Percentiles rank a stretch among this genome's conserved stretches.
Evolutionary conservation across 495 filamentous ascomycete species (phyloP).

Genomic region (Penicillium lividum): DNA sequence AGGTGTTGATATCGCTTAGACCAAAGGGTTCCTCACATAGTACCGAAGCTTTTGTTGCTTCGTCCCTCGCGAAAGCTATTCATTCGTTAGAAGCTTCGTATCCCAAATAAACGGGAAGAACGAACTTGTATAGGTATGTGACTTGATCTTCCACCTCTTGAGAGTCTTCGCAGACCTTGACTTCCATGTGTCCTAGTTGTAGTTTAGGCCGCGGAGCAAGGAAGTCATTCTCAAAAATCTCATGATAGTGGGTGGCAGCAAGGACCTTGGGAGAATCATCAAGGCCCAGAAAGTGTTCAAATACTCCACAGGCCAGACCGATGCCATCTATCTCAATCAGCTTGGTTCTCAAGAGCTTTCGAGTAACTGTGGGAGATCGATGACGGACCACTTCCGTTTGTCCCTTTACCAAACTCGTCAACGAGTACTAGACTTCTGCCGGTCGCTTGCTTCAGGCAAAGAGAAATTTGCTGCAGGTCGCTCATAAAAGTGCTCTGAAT

Average conservation of each 20-base stretch:
- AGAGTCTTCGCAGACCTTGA: constrained; percentile 66
- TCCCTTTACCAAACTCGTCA: constrained; percentile 97
- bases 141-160: constrained; percentile 69
- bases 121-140: constrained; percentile 81
- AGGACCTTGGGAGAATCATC: constrained; percentile 76
- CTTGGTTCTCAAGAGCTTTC: background rate
- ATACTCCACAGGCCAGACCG: constrained; percentile 79
- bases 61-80: constrained; percentile 60
- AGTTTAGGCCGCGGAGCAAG: constrained; percentile 59
- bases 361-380: background rate
- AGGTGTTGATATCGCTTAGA: background rate
- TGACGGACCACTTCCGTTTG: constrained; percentile 60
- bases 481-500: constrained; percentile 92
- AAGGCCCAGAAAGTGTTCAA: constrained; percentile 69
- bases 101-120: background rate
- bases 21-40: constrained; percentile 40
- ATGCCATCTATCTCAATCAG: constrained; percentile 63
- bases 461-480: constrained; percentile 84
- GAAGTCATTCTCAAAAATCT: constrained; percentile 80
- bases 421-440: constrained; percentile 77
- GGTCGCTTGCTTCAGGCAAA: constrained; percentile 77
- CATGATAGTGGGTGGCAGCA: constrained; percentile 91
- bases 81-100: constrained; percentile 13
- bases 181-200: constrained; percentile 82
- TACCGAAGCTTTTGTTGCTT: constrained; percentile 82